These are phyloP conservation scores for Ophiostoma triangulosporum DNA, from an alignment of 2,329 filamentous ascomycete genomes.

Conservation along the genomic window DNA sequence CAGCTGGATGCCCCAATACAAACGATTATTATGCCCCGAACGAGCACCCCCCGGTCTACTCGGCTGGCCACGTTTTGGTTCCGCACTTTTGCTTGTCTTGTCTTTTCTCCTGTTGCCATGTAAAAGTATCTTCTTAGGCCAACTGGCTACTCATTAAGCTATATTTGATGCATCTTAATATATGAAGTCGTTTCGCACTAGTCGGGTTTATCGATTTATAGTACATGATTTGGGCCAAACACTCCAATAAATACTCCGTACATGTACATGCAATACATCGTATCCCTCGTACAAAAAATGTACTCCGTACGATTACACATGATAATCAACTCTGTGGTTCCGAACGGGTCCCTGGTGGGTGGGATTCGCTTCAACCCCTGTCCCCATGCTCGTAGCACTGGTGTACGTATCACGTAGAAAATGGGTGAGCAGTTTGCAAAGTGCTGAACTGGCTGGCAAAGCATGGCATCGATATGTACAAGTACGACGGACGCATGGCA, in stretches of 20 bases:
- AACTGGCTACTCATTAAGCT: background rate
- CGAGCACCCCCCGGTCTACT: background rate
- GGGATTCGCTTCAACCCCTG: background rate
- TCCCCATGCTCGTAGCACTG: background rate
- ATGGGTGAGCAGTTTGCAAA: background rate
- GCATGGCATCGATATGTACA: too few relatives aligned
- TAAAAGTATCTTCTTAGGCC: too few relatives aligned
- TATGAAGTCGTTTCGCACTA: background rate
- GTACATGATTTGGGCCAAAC: background rate
- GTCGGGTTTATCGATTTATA: background rate
- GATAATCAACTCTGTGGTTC: background rate
- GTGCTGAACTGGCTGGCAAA: too few relatives aligned
- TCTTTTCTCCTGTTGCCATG: background rate
- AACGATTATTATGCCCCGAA: background rate
- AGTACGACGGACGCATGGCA: too few relatives aligned
- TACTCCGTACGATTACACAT: background rate
- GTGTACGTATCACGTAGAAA: background rate
- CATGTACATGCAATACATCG: background rate
- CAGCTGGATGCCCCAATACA: too few relatives aligned
- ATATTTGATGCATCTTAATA: background rate
- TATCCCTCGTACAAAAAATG: background rate
- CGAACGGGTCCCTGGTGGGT: background rate
- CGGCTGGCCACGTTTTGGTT: background rate
- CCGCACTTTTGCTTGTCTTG: background rate
- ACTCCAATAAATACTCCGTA: background rate